Evolutionary conservation across 768 basidiomycete genomes (phyloP).

Genomic region (Phanerochaete carnosa): DNA sequence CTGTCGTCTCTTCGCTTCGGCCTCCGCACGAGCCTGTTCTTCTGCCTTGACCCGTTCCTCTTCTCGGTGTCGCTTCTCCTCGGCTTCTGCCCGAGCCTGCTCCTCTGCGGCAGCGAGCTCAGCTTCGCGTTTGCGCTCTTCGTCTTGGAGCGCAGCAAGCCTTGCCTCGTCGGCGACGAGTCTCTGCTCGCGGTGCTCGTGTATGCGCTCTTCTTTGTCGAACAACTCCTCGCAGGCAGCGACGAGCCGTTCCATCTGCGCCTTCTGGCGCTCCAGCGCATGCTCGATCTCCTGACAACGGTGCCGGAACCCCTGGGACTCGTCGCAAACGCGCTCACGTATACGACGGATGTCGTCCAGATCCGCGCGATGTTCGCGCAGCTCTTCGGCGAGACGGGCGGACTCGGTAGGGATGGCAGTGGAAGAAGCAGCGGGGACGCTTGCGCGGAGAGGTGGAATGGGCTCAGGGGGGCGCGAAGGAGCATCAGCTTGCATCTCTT

Average conservation of each 20-base stretch:
- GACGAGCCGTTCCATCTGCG: slow-evolving; percentile 21
- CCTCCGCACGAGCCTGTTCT: neutral
- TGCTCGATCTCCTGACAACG: slow-evolving; percentile 24
- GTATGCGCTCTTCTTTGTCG: slow-evolving; percentile 27
- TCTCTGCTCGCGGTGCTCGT: slow-evolving; percentile 20
- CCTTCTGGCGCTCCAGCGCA: slow-evolving; percentile 26
- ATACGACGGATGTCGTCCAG: slow-evolving; percentile 18
- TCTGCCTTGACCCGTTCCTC: slow-evolving; percentile 1
- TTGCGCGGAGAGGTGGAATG: neutral
- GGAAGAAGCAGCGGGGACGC: neutral
- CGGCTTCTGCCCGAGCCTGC: slow-evolving; percentile 9
- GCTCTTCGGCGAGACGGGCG: slow-evolving; percentile 1
- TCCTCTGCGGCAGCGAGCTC: neutral
- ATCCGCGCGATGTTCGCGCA: slow-evolving; percentile 16
- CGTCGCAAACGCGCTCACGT: slow-evolving; percentile 12
- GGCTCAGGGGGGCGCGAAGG: neutral
- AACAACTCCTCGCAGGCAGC: slow-evolving; percentile 26
- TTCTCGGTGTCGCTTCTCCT: slow-evolving; percentile 13
- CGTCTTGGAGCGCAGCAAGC: neutral
- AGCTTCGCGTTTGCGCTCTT: neutral
- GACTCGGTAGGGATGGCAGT: neutral
- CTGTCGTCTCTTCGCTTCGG: neutral
- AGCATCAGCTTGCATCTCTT: neutral
- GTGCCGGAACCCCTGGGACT: slow-evolving; percentile 21
- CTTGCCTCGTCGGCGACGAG: slow-evolving; percentile 4